Conservation (phyloP, 2,329 filamentous ascomycete genomes). For the Penicillium rolfsii region DNA sequence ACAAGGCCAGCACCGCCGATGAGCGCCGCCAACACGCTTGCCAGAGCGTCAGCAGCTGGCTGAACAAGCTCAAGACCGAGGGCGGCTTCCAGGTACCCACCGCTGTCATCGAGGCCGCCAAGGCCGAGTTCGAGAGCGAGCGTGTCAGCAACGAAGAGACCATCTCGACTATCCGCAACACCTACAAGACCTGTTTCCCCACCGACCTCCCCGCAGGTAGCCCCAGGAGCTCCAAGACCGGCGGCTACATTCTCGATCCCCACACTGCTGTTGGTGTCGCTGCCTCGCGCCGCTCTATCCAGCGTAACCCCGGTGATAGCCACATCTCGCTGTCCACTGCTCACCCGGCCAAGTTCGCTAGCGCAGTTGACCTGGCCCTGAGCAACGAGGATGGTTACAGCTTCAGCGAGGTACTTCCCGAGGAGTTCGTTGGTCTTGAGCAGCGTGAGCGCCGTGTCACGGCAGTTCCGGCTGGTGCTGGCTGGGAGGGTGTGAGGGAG, state of each 20-base stretch:
- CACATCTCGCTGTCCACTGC: constrained; percentile 90
- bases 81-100: constrained; percentile 82
- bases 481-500: constrained; percentile 74
- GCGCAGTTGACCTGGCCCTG: constrained; percentile 80
- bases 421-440: constrained; percentile 80
- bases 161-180: constrained; percentile 64
- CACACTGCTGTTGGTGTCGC: constrained; percentile 87
- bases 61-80: constrained; percentile 74
- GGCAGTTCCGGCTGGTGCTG: constrained; percentile 63
- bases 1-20: constrained; percentile 45
- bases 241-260: constrained; percentile 84
- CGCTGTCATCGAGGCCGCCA: constrained; percentile 71
- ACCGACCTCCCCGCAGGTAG: constrained; percentile 41
- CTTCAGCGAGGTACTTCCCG: constrained; percentile 77
- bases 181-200: constrained; percentile 61
- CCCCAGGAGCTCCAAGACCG: constrained; percentile 46
- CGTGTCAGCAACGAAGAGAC: constrained; percentile 67
- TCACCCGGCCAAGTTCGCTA: constrained; percentile 92
- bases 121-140: constrained; percentile 79
- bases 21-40: constrained; percentile 59
- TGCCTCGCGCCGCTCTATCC: constrained; percentile 71
- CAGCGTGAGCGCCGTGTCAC: constrained; percentile 74
- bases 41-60: constrained; percentile 77
- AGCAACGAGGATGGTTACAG: constrained; percentile 71
- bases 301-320: constrained; percentile 55